Base-by-base conservation (phyloP, 768 basidiomycete species). In the Lactarius sanguifluus region DNA sequence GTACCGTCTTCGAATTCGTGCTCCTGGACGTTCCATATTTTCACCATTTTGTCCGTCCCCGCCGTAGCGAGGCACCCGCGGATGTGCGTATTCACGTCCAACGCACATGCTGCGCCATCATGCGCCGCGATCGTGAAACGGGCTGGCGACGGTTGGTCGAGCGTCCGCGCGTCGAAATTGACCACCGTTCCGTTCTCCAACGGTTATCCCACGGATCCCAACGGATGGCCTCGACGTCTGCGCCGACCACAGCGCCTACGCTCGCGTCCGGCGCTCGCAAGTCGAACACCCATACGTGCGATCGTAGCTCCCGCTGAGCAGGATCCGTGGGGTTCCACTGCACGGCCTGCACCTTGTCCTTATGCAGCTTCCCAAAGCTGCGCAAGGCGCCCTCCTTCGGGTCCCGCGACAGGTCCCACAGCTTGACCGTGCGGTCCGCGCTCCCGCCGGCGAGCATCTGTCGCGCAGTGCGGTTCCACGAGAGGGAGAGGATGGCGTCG, bases 31-130 rank as follows among this genome's bases (percentile, higher is more conserved):
- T 98, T 98, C 97, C 97, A 99, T 5, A 98, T 82, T 96, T n/a
- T n/a, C n/a, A n/a, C n/a, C n/a, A n/a, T n/a, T n/a, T n/a, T 97
- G 81, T 98, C 97, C n/a, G 90, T 88, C 2, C 97, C 97, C 23
- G 96, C 97, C 0, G 97, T 98, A 20, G 85, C 94, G 71, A 99
- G 81, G 76, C 92, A 96, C 1, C 97, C 97, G 62, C 86, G 87
- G 47, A 98, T 83, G 73, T 93, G 88, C 6, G 94, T 88, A 75
- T 94, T 97, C 69, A 98, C 83, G 75, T 98, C 97, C 55, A 99
- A 80, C 1, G 92, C 88, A 2, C 93, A 92, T 13, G 86, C 89
- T 1, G 94, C 88, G 20, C 94, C 94, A 68, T 98, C 92, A 76
- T 99, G 97, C 0, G 97, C 96, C 8, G 92, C 86, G 15, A 99